Base-by-base conservation (phyloP, 2,329 filamentous ascomycete genomes). In the Fusarium sp. region DNA sequence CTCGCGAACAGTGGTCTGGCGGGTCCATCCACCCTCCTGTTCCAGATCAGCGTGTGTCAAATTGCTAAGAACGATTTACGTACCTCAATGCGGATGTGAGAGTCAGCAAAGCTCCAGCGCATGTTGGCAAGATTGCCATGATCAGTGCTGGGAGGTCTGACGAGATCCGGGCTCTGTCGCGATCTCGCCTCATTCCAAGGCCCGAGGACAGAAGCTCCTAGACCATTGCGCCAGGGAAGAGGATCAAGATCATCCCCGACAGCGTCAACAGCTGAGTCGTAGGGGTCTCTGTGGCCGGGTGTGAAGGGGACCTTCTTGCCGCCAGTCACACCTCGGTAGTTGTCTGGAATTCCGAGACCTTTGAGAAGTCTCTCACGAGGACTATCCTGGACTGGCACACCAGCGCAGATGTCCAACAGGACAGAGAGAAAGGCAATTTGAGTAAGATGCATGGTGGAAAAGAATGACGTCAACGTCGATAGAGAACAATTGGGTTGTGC, bases 1-100 rank as follows among this genome's bases (percentile, higher is more conserved):
- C 79, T 92, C 89, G 32, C 88, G 85, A 18, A 89, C 81, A 6
- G 90, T 92, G 1, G 91, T 93, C 78, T 94, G 90, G 25, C 91
- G 85, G 2, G 91, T 92, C 92, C 92, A 94, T 56, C 92, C 91
- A 49, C 90, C 91, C 79, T 93, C 91, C 84, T 93, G 58, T 42
- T 44, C 6, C 7, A 11, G 7, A 44, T 75, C 11, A 74, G 60
- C 8, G 27, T 30, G 7, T 14, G 1, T 10, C 4, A 12, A 20
- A 10, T 44, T 13, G 8, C 2, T 8, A 18, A 14, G 2, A 16
- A 13, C 1, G 2, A 6, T 12, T 24, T 2, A 37, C 82, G 71
- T 72, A 88, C 87, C 83, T 90, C 88, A 53, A 90, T 90, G 37
- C 88, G 82, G 14, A 88, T 84, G 74, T 90, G 88, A 4, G 88